Base-by-base conservation (phyloP, 2,329 filamentous ascomycete species). In the Apiospora sp. region DNA sequence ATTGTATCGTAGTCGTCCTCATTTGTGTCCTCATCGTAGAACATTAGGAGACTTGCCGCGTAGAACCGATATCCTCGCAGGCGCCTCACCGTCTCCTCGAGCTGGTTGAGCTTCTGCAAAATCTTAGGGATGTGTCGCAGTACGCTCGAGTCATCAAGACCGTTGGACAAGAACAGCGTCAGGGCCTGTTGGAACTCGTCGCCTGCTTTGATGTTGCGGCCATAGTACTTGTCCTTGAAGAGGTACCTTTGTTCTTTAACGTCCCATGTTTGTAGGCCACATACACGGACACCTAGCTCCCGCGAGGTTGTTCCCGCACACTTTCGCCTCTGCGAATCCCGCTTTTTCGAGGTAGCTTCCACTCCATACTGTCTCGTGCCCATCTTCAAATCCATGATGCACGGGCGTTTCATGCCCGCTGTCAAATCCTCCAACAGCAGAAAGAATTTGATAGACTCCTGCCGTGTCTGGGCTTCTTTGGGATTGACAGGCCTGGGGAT, bases 221-320 rank as follows among this genome's bases (percentile, higher is more conserved):
- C 96, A 80, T 94, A 98, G 82, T 99, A 99, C 83, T 99, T 99
- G 87, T 99, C 96, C 80, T 97, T 93, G 80, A 98, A 99, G n/a
- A 95, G 87, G 80, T 98, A 98, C 67, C 90, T 91, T 79, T 97
- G 91, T 48, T 91, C 92, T 75, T 92, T 91, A 30, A 91, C 92
- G 79, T 98, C 96, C 94, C 96, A 99, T 0, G 97, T 94, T 81
- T 99, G 96, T 84, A 99, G 92, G 5, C 96, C 96, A 80, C 96
- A 99, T 5, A 99, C 92, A 27, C 96, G 91, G 3, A 99, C 96
- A 4, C 96, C 96, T 0, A 99, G 89, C 81, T 97, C 92, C 73
- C 92, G 91, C 10, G 96, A 98, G 0, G 96, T 99, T 0, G 96
- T 99, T 75, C 90, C 92, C 75, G 94, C 92, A 82, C 96, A 98